Evolutionary conservation across 495 filamentous ascomycete species (phyloP).

Genomic region (Penicillium malachiteum): DNA sequence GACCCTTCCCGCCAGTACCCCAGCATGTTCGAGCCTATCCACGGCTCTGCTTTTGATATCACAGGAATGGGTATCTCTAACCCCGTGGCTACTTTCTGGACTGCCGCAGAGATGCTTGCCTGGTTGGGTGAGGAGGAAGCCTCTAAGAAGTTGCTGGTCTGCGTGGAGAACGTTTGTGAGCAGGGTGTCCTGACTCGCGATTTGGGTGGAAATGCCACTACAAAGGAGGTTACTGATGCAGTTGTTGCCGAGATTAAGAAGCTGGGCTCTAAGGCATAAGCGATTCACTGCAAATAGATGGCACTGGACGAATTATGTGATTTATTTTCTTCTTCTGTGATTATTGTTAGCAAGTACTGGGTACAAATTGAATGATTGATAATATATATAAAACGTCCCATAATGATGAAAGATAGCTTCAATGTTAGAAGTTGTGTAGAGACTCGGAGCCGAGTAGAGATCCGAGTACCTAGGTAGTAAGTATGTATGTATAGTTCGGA

Average conservation of each 20-base stretch:
- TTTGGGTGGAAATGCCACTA: constrained; percentile 54
- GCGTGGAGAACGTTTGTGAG: constrained; percentile 61
- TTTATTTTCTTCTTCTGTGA: no score
- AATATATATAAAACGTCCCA: no score
- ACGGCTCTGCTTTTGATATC: constrained; percentile 70
- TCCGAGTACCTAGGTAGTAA: no score
- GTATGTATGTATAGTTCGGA: no score
- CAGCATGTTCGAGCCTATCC: constrained; percentile 68
- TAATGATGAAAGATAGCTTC: no score
- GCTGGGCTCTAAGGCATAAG: constrained; percentile 12
- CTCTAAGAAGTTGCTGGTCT: constrained; percentile 53
- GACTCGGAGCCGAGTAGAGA: no score
- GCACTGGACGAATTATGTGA: no score
- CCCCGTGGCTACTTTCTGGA: constrained; percentile 70
- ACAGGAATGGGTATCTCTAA: constrained; percentile 71
- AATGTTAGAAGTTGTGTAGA: no score
- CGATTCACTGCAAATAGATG: not conserved
- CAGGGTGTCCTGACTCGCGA: constrained; percentile 59
- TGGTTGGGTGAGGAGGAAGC: constrained; percentile 62
- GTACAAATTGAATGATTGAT: no score
- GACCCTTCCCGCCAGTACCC: constrained; percentile 61
- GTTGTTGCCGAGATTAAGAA: constrained; percentile 58
- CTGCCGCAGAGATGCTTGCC: constrained; percentile 63
- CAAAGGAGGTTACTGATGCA: constrained; percentile 60
- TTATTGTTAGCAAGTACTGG: no score